Conservation (phyloP, 345 rosid species). For the Syzygium aromaticum region DNA sequence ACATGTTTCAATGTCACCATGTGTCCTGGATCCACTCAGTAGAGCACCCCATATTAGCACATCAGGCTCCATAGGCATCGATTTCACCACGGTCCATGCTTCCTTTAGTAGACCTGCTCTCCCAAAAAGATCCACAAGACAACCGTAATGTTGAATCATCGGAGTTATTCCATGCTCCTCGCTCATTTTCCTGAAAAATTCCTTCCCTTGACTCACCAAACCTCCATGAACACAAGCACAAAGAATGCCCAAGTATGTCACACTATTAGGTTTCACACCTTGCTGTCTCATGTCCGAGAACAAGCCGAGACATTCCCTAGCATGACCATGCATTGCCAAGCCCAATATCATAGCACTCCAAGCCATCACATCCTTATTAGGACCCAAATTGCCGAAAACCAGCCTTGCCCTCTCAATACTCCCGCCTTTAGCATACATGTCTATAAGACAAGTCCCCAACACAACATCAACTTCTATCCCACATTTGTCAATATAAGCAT, state of each 20-base stretch:
- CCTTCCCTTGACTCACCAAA: conserved; percentile 25
- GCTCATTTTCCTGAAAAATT: conserved; percentile 26
- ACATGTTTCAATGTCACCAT: conserved; percentile 32
- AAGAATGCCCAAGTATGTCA: conserved; percentile 17
- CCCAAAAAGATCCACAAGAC: conserved; percentile 47
- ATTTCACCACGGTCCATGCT: conserved; percentile 24
- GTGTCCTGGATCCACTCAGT: conserved; percentile 32
- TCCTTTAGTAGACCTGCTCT: conserved; percentile 36
- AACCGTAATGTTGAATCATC: conserved; percentile 31
- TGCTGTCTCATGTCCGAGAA: conserved; percentile 8
- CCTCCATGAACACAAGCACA: conserved; percentile 40
- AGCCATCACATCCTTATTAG: conserved; percentile 25
- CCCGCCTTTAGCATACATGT: conserved; percentile 60
- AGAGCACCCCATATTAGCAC: conserved; percentile 43
- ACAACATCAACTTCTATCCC: conserved; percentile 31
- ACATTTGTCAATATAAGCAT: conserved; percentile 31
- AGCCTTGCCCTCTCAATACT: conserved; percentile 30
- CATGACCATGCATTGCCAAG: conserved; percentile 27
- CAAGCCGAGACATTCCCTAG: conserved; percentile 15
- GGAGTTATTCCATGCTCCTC: conserved; percentile 26
- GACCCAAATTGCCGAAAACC: conserved; percentile 20
- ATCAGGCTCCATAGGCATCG: conserved; percentile 43
- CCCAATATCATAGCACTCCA: conserved; percentile 38
- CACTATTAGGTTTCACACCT: conserved; percentile 6
- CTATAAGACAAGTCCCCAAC: conserved; percentile 45